phyloP scores from a whole-genome alignment of 2,329 filamentous ascomycete species.

The Tolypocladium guangdongense region DNA sequence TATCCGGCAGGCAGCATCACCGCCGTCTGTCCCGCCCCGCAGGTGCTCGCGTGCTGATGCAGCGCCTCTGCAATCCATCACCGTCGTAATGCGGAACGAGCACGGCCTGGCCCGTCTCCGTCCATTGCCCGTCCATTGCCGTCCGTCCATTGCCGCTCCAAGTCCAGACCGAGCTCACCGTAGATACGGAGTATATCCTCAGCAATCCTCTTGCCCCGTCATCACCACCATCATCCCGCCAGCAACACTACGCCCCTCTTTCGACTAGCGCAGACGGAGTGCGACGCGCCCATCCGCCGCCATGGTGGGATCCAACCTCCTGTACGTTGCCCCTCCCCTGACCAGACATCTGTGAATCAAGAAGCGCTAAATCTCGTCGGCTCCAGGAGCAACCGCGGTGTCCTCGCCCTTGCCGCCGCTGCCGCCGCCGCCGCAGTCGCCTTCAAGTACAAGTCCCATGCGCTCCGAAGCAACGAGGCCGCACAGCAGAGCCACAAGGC shows the following conservation, averaged over 20 bases:
- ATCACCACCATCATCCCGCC: neutral
- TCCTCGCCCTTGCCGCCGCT: constrained; percentile 22
- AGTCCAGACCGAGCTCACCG: no score
- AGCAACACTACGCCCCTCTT: neutral
- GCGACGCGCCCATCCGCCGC: neutral
- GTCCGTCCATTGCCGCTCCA: no score
- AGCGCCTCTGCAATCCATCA: no score
- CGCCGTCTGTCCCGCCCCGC: no score
- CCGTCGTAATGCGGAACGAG: neutral
- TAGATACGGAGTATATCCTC: no score
- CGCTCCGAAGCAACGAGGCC: constrained; percentile 29
- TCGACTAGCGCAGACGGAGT: neutral
- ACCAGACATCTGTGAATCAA: no score
- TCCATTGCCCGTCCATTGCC: no score
- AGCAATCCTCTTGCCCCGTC: no score
- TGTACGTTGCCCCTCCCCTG: no score
- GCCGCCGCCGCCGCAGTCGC: constrained; percentile 15
- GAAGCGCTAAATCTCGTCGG: neutral
- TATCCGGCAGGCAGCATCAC: no score
- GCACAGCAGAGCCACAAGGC: constrained; percentile 25
- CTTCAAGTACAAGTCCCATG: constrained; percentile 23
- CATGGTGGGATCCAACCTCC: neutral
- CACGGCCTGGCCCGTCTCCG: no score
- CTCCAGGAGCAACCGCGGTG: constrained; percentile 26
- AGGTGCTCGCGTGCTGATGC: no score